Evolutionary conservation across 192 early-diverging fungal genomes (phyloP), one percentile per base, ranked within the genome.

Genomic region (Paraglomus occultum): DNA sequence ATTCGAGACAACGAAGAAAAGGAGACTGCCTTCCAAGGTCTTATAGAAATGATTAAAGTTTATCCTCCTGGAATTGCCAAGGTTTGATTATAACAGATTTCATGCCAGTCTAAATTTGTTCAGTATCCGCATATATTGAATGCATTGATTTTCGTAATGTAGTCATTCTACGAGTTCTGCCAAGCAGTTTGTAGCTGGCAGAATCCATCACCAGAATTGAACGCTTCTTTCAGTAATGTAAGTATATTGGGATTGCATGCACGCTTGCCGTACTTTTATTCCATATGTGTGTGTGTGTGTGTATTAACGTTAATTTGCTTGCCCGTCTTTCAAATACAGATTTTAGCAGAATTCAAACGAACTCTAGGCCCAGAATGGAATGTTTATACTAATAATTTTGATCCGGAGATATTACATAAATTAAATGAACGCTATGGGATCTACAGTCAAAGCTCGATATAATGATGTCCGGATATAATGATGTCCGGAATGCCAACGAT

Each of bases 1-100:
- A 89, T 98, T 68, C 89, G 91, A 69, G 95, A 98, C 79, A 97
- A 98, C 71, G 86, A 91, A 8, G 97, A 99, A 77, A 99, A 99
- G 83, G 90, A 90, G 67, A 92, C 89, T 63, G 94, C 97, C n/a
- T 99, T 95, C 85, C 83, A 84, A 71, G 97, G 97, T 46, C 73
- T 99, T 72, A 97, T 95, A 80, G 86, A 89, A 43, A 91, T 98
- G 89, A 94, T 97, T 51, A 82, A 91, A 66, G 76, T 85, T 48
- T 97, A 97, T 77, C 96, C 97, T 14, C 84, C 94, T 55, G 94
- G 89, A 14, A 88, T 90, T 65, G 77, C 81, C 45, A 84, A 85
- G 75, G 83, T 81, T 14, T 2, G 31, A 31, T 31, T 31, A 74
- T 31, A 38, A 54, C 6, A 57, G 1, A 57, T 17, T 57, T 4